Evolutionary conservation across 192 early-diverging fungal genomes (phyloP).

Genomic region (Lunasporangiospora selenospora): DNA sequence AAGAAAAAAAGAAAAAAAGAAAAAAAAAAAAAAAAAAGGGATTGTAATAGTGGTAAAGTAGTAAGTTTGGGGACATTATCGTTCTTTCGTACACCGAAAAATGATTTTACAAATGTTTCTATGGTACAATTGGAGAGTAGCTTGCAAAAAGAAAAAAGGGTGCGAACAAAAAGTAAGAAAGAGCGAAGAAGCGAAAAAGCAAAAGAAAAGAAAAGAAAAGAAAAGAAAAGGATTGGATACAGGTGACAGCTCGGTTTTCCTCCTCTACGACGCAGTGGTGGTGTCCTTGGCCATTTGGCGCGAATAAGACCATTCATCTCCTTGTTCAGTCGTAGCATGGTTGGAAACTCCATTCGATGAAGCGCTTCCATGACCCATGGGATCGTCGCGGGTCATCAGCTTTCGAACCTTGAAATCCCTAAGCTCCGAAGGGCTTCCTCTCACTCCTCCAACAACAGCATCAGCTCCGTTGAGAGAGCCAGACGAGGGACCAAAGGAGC

Average conservation of each 20-base stretch:
- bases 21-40: neutral
- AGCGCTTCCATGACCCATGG: constrained; percentile 6
- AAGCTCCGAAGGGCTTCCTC: neutral
- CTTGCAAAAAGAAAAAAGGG: neutral
- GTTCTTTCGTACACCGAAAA: too few species aligned
- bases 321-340: neutral
- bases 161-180: constrained; percentile 4
- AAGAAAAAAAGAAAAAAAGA: neutral
- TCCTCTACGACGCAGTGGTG: constrained; percentile 12
- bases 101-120: neutral
- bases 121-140: neutral
- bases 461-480: neutral
- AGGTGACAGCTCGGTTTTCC: too few species aligned
- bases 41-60: neutral
- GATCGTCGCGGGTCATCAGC: constrained; percentile 36
- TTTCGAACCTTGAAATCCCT: constrained; percentile 45
- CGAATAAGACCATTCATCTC: constrained; percentile 41
- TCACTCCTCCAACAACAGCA: neutral
- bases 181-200: too few species aligned
- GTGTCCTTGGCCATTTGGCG: constrained; percentile 42
- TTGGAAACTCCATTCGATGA: neutral
- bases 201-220: neutral
- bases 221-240: too few species aligned
- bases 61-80: neutral
- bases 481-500: constrained; percentile 1